Base-by-base conservation (phyloP, 208 protist genomes). In the Leishmania tarentolae region DNA sequence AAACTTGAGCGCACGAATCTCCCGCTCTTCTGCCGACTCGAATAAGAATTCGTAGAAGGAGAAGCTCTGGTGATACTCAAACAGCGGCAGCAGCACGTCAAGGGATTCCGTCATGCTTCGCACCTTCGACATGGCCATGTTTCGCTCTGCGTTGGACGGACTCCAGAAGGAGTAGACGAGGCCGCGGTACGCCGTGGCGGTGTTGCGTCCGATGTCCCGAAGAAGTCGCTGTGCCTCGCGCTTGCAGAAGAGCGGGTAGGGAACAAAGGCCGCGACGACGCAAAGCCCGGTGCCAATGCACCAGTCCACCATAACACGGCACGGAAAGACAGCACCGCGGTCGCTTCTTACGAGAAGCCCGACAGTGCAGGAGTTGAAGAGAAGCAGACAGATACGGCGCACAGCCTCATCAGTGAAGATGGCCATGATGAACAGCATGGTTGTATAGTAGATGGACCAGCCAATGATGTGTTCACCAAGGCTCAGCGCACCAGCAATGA, bases 111-210 rank as follows among this genome's bases (percentile, higher is more conserved):
- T 93, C 87, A 96, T 91, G 77, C 89, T 83, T 24, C 86, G 85
- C 75, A 96, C 91, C 79, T 95, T 96, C 68, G 92, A 93, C 90
- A 95, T 95, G 35, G 91, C 87, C 88, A 96, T 94, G 86, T 94
- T 96, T 31, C 94, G 88, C 85, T 93, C 86, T 80, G 96, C 89
- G 84, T 96, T 97, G 44, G 91, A 91, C 35, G 87, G 83, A 63
- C 89, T 94, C 93, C 94, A 97, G 83, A 97, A 97, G 78, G 89
- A 96, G 75, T 91, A 92, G 63, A 92, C 87, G 68, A 96, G 87
- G 17, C 92, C 91, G 44, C 80, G 83, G 83, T 95, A 93, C 52
- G 93, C 88, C 15, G 89, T 94, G 61, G 86, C 92, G 17, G 89
- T 95, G 73, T 94, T 94, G 50, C 80, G 80, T 15, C 87, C 83